A percentile compares a stretch with the other conserved stretches of the same genome.
phyloP scores from a whole-genome alignment of 2,329 filamentous ascomycete species.

The Xylariaceae sp. region DNA sequence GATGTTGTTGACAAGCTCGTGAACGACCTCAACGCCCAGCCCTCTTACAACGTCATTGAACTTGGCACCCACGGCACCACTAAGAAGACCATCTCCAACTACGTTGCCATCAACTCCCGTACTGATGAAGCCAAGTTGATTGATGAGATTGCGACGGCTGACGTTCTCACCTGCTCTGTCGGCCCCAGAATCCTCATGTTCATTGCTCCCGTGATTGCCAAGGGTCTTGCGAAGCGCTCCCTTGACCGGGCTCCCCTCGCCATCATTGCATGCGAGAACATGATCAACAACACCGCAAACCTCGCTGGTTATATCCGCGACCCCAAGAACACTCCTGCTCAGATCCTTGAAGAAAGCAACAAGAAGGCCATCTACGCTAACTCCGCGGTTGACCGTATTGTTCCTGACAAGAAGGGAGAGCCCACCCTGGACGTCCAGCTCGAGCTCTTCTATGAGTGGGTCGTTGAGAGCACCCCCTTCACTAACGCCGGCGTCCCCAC shows the following conservation, averaged over 20 bases:
- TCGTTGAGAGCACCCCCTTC: constrained; percentile 85
- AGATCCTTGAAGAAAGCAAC: constrained; percentile 62
- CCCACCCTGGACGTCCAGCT: constrained; percentile 87
- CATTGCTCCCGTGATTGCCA: constrained; percentile 91
- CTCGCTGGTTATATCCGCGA: constrained; percentile 76
- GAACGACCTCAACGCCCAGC: constrained; percentile 66
- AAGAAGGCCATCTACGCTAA: constrained; percentile 86
- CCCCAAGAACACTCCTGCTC: constrained; percentile 62
- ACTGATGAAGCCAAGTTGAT: constrained; percentile 75
- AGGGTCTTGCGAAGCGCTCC: constrained; percentile 79
- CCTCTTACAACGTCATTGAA: constrained; percentile 87
- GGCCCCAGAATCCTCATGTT: constrained; percentile 95
- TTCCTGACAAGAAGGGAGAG: constrained; percentile 77
- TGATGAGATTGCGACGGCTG: constrained; percentile 78
- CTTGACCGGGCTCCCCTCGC: constrained; percentile 61
- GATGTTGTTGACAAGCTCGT: constrained; percentile 87
- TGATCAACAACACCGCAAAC: constrained; percentile 87
- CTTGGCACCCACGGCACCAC: constrained; percentile 75
- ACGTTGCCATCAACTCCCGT: constrained; percentile 94
- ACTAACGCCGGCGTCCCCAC: constrained; percentile 34
- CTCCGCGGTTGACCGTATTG: constrained; percentile 96
- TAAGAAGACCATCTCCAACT: constrained; percentile 82
- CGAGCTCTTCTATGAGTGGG: constrained; percentile 99
- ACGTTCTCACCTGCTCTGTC: constrained; percentile 93
- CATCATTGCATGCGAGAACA: constrained; percentile 97